Conservation (phyloP, 2,329 filamentous ascomycete species). For the Pestalotiopsis sp. region DNA sequence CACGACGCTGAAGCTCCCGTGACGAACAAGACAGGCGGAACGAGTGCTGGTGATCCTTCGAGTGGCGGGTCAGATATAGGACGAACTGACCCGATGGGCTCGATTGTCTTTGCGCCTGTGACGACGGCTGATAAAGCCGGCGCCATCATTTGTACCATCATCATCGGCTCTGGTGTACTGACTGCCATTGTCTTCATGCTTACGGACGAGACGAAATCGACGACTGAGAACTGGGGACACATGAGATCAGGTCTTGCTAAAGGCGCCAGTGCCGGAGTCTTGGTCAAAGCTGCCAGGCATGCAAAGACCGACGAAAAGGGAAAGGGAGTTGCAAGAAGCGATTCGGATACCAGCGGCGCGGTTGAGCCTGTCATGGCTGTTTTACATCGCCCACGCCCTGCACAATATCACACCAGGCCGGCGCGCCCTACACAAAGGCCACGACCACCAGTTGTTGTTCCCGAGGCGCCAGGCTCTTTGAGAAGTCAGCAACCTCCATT, state of each 20-base stretch:
- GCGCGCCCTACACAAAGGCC: not conserved
- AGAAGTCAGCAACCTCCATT: not conserved
- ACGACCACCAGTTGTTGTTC: not conserved
- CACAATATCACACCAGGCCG: not conserved
- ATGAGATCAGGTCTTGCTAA: slow-evolving; percentile 16
- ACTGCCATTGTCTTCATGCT: slow-evolving; percentile 52
- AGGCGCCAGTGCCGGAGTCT: slow-evolving; percentile 2
- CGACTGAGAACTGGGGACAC: slow-evolving; percentile 24
- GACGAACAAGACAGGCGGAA: slow-evolving; percentile 46
- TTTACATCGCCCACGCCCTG: not conserved
- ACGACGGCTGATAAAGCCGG: slow-evolving; percentile 66
- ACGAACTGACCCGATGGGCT: slow-evolving; percentile 29
- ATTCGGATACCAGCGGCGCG: not conserved
- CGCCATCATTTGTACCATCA: slow-evolving; percentile 62
- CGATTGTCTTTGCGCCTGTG: slow-evolving; percentile 36
- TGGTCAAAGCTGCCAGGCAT: not conserved
- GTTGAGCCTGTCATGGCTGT: not conserved
- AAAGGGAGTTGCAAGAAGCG: slow-evolving; percentile 2
- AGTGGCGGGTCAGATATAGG: slow-evolving; percentile 48
- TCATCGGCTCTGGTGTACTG: slow-evolving; percentile 55
- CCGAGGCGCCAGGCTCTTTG: not conserved
- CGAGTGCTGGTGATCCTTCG: slow-evolving; percentile 46
- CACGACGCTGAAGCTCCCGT: slow-evolving; percentile 37
- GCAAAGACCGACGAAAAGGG: slow-evolving; percentile 9
- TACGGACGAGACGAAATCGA: slow-evolving; percentile 42